These are phyloP conservation scores for Lachancea thermotolerans DNA, from an alignment of 805 yeast genomes.

Conservation along the genomic window DNA sequence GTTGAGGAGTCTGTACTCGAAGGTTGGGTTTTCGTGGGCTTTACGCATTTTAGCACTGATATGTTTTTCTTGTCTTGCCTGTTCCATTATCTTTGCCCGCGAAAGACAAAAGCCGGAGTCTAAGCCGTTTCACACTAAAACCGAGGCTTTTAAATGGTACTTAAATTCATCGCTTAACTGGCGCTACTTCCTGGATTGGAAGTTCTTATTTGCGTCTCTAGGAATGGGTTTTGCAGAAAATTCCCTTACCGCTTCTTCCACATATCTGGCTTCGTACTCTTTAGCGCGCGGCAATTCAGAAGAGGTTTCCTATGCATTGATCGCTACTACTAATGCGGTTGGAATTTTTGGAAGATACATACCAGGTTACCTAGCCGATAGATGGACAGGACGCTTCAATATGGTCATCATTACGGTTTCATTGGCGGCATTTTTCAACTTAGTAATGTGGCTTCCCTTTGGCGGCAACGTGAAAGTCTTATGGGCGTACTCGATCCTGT, in stretches of 20 bases:
- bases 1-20: slow-evolving; percentile 41
- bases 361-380: slow-evolving; percentile 42
- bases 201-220: slow-evolving; percentile 37
- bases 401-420: slow-evolving; percentile 37
- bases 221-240: slow-evolving; percentile 43
- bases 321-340: slow-evolving; percentile 41
- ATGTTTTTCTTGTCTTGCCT: slow-evolving; percentile 34
- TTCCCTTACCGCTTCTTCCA: slow-evolving; percentile 40
- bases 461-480: slow-evolving; percentile 32
- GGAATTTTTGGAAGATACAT: slow-evolving; percentile 42
- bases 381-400: slow-evolving; percentile 45
- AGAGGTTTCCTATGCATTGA: slow-evolving; percentile 39
- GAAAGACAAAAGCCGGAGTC: slow-evolving; percentile 33
- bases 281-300: slow-evolving; percentile 43
- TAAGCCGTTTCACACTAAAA: slow-evolving; percentile 35
- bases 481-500: slow-evolving; percentile 42
- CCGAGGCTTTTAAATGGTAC: slow-evolving; percentile 28
- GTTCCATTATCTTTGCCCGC: slow-evolving; percentile 34
- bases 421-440: slow-evolving; percentile 32
- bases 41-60: slow-evolving; percentile 47
- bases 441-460: slow-evolving; percentile 39
- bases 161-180: slow-evolving; percentile 26
- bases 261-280: slow-evolving; percentile 49
- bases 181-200: slow-evolving; percentile 37
- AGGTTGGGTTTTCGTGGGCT: slow-evolving; percentile 56